These are phyloP conservation scores for Sclerotinia sclerotiorum DNA, from an alignment of 2,329 filamentous ascomycete genomes.

Conservation along the genomic window DNA sequence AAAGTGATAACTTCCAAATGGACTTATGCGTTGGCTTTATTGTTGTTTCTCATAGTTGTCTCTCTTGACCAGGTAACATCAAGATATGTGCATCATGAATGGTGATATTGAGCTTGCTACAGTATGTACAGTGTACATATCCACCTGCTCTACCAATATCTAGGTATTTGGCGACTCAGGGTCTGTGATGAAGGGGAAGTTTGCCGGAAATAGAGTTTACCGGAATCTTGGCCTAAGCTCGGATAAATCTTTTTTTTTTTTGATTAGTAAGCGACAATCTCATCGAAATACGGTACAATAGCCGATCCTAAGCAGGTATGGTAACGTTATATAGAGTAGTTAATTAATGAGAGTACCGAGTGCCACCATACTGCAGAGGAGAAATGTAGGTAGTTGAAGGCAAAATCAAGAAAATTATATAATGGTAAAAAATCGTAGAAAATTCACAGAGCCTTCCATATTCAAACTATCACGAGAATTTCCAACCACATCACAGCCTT, in stretches of 20 bases:
- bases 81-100: neutral
- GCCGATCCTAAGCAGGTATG: too few species aligned
- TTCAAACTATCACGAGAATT: too few species aligned
- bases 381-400: too few species aligned
- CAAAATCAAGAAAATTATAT: too few species aligned
- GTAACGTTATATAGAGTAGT: too few species aligned
- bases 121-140: neutral
- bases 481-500: too few species aligned
- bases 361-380: too few species aligned
- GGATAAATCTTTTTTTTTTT: neutral
- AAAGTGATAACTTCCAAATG: neutral
- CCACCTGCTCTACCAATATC: too few species aligned
- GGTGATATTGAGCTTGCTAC: neutral
- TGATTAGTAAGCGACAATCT: neutral
- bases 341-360: too few species aligned
- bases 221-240: neutral
- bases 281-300: too few species aligned
- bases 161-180: neutral
- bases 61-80: neutral
- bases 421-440: too few species aligned
- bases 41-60: neutral
- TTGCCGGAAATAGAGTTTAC: neutral
- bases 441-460: too few species aligned
- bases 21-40: slow-evolving; percentile 4
- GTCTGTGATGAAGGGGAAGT: neutral